Percentiles rank a stretch among this genome's conserved stretches.
Conservation (phyloP, 2,329 filamentous ascomycete species). For the Endoconidiophora polonica region DNA sequence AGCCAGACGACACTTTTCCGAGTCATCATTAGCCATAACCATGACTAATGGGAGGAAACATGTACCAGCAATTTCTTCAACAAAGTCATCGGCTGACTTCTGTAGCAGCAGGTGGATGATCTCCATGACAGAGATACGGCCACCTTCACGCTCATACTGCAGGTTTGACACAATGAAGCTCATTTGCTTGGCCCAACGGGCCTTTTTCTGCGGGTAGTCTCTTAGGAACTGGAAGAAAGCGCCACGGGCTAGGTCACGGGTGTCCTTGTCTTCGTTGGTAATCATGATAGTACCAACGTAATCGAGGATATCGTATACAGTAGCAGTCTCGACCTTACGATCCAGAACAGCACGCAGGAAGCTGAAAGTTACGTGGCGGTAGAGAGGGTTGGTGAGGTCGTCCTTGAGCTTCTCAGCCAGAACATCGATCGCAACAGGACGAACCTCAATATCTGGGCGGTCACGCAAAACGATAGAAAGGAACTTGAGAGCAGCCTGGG, state of each 20-base stretch:
- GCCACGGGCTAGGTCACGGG: slow-evolving; percentile 71
- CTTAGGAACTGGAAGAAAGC: slow-evolving; percentile 88
- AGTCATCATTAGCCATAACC: slow-evolving; percentile 76
- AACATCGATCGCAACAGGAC: slow-evolving; percentile 67
- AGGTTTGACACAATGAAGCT: slow-evolving; percentile 80
- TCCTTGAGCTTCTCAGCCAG: slow-evolving; percentile 67
- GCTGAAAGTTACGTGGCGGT: slow-evolving; percentile 85
- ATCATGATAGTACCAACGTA: slow-evolving; percentile 86
- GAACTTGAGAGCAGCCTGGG: slow-evolving; percentile 79
- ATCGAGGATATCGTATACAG: slow-evolving; percentile 83
- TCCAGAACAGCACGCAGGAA: slow-evolving; percentile 80
- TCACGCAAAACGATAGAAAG: slow-evolving; percentile 74
- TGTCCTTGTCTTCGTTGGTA: slow-evolving; percentile 79
- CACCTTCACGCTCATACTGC: slow-evolving; percentile 75
- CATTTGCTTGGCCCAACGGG: slow-evolving; percentile 75
- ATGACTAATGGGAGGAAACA: slow-evolving; percentile 80
- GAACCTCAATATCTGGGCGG: slow-evolving; percentile 55
- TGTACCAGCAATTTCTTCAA: slow-evolving; percentile 64
- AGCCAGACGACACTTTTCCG: slow-evolving; percentile 66
- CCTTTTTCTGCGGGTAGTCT: slow-evolving; percentile 85
- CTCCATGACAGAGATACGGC: slow-evolving; percentile 85
- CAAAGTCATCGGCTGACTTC: slow-evolving; percentile 66
- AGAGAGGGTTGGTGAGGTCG: slow-evolving; percentile 81
- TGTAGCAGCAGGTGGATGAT: slow-evolving; percentile 70
- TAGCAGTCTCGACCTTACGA: slow-evolving; percentile 67